Base-by-base conservation (phyloP, 495 filamentous ascomycete species). In the Penicillium nucicola region DNA sequence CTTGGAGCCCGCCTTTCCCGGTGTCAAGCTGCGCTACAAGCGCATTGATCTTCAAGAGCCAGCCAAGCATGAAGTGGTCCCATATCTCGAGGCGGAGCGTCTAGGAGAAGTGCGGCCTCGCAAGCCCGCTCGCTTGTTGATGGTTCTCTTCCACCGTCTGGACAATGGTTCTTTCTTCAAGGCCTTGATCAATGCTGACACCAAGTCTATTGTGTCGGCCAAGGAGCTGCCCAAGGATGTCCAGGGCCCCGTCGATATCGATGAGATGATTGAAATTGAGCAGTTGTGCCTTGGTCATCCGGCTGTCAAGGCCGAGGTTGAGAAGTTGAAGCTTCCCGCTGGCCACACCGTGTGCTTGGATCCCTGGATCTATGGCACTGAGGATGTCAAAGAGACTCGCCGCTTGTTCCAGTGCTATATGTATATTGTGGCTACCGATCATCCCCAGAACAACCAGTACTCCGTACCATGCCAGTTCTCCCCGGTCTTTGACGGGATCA, bases 401-500 rank as follows among this genome's bases (percentile, higher is more conserved):
- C 71, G 70, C 0, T 38, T 74, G 45, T 68, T 69, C 45, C 72
- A 76, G 46, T 74, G 69, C 55, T 76, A 73, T 53, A 72, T 76
- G 66, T 74, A 74, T 25, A 64, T 74, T 15, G 64, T 72, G 2
- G 60, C 54, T 1, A 55, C 51, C 1, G 65, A 75, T 42, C 70
- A 75, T 36, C 65, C 70, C 2, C 63, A 72, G 42, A 68, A 71
- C 53, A 92, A 91, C 60, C 86, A 92, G 56, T 95, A 95, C 64
- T 82, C 88, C 0, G 77, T 88, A 30, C 90, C 90, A 0, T 77
- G 90, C 42, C 77, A 84, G 30, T 86, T 93, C 56, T 90, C 85
- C 5, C 89, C 90, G 0, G 87, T 93, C 15, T 74, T 95, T 34
- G 82, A 84, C 57, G 80, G 79, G 1, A 74, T 78, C 20, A 82